Base-by-base conservation (phyloP, 495 filamentous ascomycete species). In the Geopyxis carbonaria region DNA sequence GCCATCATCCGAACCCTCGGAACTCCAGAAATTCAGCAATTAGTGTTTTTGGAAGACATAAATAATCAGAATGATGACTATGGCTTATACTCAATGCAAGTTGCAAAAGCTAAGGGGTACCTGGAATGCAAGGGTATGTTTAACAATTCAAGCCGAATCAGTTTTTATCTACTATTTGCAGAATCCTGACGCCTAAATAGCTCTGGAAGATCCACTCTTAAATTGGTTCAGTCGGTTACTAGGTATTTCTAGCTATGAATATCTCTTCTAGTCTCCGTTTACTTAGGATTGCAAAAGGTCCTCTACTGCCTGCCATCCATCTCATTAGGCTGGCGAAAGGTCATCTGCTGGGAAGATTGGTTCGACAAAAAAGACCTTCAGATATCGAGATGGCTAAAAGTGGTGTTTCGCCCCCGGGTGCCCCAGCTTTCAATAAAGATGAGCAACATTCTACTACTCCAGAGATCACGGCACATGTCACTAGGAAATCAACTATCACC, bases 1-100 rank as follows among this genome's bases (percentile, higher is more conserved):
- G 35, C 40, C 1, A 42, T 56, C n/a, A 40, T 54, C 27, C 31
- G 53, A 4, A 38, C 41, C 3, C 3, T 45, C 2, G 53, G 55
- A 7, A 44, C n/a, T 10, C 47, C 47, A 1, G 15, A 42, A 4
- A 24, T 50, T 6, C 33, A 40, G 15, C 45, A 50, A 22, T 6
- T 47, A 7, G 6, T 50, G 9, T 50, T 45, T 40, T n/a, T 48
- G 4, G 22, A 35, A 9, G 22, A 36, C 15, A 6, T n/a, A 10
- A 11, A 13, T 31, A 24, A 14, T 15, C n/a, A 7, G 25, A 21
- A 16, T 6, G 4, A 15, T 7, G 13, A 14, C 8, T 36, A 5
- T 21, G 34, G 34, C 10, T 14, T 36, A 16, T 36, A 20, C 23
- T 20, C 34, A 15, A 6, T 36, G 5, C 14, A 6, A 6, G 20